These are phyloP conservation scores for Drechslerella dactyloides DNA, from an alignment of 2,329 filamentous ascomycete genomes.

Conservation along the genomic window DNA sequence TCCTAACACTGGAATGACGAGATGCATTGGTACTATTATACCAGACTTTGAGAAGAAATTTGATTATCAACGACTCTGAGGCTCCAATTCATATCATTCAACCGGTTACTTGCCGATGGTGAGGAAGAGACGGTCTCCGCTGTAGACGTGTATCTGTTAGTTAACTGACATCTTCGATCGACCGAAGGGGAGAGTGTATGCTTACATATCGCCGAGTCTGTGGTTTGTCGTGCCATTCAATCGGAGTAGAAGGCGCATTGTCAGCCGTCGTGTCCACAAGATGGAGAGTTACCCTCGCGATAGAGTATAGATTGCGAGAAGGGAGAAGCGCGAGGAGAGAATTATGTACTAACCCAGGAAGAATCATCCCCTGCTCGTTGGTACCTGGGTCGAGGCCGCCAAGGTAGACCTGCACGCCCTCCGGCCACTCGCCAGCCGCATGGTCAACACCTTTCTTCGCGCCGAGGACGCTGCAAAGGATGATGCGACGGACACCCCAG, in stretches of 20 bases:
- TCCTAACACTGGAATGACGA: too few relatives aligned
- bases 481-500: constrained; percentile 84
- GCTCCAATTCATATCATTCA: not conserved
- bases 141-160: constrained; percentile 14
- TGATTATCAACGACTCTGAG: too few relatives aligned
- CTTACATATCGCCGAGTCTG: constrained; percentile 49
- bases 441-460: constrained; percentile 72
- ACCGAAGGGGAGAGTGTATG: not conserved
- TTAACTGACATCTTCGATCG: not conserved
- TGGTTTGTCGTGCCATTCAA: not conserved
- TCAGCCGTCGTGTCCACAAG: not conserved
- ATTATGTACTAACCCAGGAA: constrained; percentile 45
- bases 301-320: not conserved
- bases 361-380: constrained; percentile 39
- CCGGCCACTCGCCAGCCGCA: constrained; percentile 78
- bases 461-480: constrained; percentile 77
- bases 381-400: constrained; percentile 57
- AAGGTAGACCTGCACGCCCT: constrained; percentile 78
- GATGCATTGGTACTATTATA: too few relatives aligned
- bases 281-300: not conserved
- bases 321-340: too few relatives aligned
- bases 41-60: too few relatives aligned
- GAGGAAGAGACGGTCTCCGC: constrained; percentile 48
- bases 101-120: constrained; percentile 35
- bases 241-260: too few relatives aligned